These are phyloP conservation scores for Astrothelium subdiscretum DNA, from an alignment of 495 filamentous ascomycete species.

Conservation along the genomic window DNA sequence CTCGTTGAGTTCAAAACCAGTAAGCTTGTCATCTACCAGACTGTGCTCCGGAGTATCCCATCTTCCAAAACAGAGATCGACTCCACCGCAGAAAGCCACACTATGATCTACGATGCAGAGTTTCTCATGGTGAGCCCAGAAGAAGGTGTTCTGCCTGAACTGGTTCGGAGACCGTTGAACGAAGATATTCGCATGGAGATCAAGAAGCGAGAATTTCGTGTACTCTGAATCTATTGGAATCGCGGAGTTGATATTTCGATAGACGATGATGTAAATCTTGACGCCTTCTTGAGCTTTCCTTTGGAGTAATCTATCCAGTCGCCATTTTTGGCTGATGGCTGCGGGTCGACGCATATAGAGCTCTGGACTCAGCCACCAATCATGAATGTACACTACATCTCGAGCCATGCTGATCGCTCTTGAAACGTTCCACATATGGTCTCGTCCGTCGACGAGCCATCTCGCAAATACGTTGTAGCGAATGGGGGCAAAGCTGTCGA, in stretches of 20 bases:
- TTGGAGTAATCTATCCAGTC: slow-evolving; percentile 87
- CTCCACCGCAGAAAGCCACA: slow-evolving; percentile 88
- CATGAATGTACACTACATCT: slow-evolving; percentile 98
- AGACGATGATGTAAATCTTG: slow-evolving; percentile 97
- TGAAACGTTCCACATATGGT: slow-evolving; percentile 99
- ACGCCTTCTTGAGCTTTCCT: slow-evolving; percentile 89
- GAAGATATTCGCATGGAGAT: slow-evolving; percentile 91
- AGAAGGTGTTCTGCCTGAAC: slow-evolving; percentile 98
- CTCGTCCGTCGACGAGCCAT: slow-evolving; percentile 92
- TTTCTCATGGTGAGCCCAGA: slow-evolving; percentile 98
- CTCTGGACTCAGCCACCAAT: slow-evolving; percentile 98
- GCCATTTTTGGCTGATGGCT: slow-evolving; percentile 97
- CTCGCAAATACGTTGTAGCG: slow-evolving; percentile 79
- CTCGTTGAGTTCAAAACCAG: slow-evolving; percentile 75
- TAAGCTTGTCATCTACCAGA: slow-evolving; percentile 84
- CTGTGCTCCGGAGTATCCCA: slow-evolving; percentile 95
- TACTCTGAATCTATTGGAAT: slow-evolving; percentile 99
- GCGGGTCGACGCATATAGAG: slow-evolving; percentile 91
- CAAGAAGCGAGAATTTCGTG: slow-evolving; percentile 93
- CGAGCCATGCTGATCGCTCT: slow-evolving; percentile 94
- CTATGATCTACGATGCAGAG: slow-evolving; percentile 92
- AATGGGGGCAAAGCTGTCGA: slow-evolving; percentile 88
- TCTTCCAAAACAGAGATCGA: slow-evolving; percentile 93
- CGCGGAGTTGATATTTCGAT: slow-evolving; percentile 94
- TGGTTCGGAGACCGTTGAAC: slow-evolving; percentile 95